Percentiles rank a stretch among this genome's conserved stretches.
phyloP scores from a whole-genome alignment of 495 filamentous ascomycete species.

The Aspergillus bertholletiae region DNA sequence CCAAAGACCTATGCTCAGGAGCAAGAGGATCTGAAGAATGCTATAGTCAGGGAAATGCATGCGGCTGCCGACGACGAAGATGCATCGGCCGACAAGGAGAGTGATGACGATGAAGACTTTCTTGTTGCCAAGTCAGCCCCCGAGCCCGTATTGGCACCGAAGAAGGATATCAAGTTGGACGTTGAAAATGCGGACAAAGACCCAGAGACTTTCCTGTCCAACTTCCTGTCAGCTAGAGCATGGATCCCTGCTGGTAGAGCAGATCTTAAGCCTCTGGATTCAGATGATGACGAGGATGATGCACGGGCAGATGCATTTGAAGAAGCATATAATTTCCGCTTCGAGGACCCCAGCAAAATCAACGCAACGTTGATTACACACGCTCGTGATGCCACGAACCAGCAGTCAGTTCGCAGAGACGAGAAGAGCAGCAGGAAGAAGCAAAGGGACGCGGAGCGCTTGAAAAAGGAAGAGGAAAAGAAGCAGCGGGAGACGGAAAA shows the following conservation, averaged over 20 bases:
- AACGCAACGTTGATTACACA: conserved; percentile 85
- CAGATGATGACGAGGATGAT: conserved; percentile 85
- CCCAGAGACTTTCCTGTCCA: conserved; percentile 83
- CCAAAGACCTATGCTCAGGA: conserved; percentile 78
- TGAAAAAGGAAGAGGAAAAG: conserved; percentile 75
- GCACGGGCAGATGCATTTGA: conserved; percentile 81
- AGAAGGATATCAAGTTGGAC: conserved; percentile 53
- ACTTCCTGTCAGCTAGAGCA: conserved; percentile 84
- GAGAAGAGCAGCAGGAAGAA: conserved; percentile 72
- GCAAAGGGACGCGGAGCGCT: conserved; percentile 69
- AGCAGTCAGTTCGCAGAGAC: conserved; percentile 78
- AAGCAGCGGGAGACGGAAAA: conserved; percentile 73
- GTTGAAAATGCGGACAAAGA: conserved; percentile 79
- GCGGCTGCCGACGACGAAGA: conserved; percentile 45
- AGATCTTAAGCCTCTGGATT: conserved; percentile 74
- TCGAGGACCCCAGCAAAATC: conserved; percentile 81
- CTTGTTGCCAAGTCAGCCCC: conserved; percentile 52
- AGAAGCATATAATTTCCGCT: conserved; percentile 92
- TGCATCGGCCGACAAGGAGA: conserved; percentile 47
- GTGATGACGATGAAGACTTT: conserved; percentile 70
- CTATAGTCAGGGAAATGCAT: conserved; percentile 77
- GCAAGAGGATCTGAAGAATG: conserved; percentile 74
- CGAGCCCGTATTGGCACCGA: conserved; percentile 34
- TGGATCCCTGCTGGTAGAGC: conserved; percentile 68
- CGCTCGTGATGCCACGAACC: conserved; percentile 75